Base-by-base conservation (phyloP, 257 asterid genomes). In the Nicotiana sylvestris region DNA sequence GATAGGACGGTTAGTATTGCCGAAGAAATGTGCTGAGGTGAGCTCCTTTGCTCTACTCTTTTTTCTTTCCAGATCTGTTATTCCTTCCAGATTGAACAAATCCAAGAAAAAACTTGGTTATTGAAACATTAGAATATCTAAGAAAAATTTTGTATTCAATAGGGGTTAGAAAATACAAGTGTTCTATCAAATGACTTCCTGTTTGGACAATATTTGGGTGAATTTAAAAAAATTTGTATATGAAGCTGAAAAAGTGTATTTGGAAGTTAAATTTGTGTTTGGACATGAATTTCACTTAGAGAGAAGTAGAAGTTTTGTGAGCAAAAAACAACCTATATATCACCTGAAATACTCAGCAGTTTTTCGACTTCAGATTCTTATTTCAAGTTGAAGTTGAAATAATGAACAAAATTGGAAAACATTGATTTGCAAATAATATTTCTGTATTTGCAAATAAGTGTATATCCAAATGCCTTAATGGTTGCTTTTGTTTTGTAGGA, bases 1-100 rank as follows among this genome's bases (percentile, higher is more conserved):
- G 86, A 88, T 96, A 82, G 98, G 99, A 83, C 97, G 99, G 86
- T 81, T 96, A 85, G 96, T 96, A 81, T 91, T 96, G 69, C 99
- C 99, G 32, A 96, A 96, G 85, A 96, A 91, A 86, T 94, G 99
- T 80, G 99, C 98, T 18, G 99, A 96, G 98, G 99, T 92, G 84
- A 90, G 93, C 77, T 66, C 78, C 81, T 84, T 6, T 82, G 58
- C 25, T 56, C 64, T 51, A 35, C 32, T 17, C 51, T 33, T 51
- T 69, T 37, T 21, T 16, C n/a, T 37, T 72, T 55, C 60, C 49
- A 53, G 56, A 37, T 32, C 69, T 74, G 55, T 29, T n/a, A 30
- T 35, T 30, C 62, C 62, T 74, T 74, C 15, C 7, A 27, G 62
- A 49, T 74, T 49, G 64, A 13, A 27, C 39, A 49, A 27, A 74